Percentiles rank a stretch among this genome's conserved stretches.
phyloP scores from a whole-genome alignment of 2,329 filamentous ascomycete genomes.

The Metarhizium brunneum region DNA sequence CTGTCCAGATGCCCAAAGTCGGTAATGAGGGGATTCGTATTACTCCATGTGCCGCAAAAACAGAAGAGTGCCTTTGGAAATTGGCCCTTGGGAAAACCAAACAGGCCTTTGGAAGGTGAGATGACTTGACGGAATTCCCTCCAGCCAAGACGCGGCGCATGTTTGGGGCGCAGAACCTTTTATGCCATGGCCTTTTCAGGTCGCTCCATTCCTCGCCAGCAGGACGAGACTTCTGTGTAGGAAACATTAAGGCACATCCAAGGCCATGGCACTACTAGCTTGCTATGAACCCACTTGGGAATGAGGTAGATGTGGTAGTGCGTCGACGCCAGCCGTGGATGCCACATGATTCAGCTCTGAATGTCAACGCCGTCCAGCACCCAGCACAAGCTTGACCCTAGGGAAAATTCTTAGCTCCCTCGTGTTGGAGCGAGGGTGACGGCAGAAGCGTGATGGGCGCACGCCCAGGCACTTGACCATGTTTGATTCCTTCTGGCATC shows the following conservation, averaged over 20 bases:
- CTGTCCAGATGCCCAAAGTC: background rate
- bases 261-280: background rate
- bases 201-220: background rate
- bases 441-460: background rate
- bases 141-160: background rate
- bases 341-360: conserved; percentile 8
- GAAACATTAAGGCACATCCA: background rate
- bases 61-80: background rate
- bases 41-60: background rate
- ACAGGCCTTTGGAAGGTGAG: background rate
- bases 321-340: conserved; percentile 5
- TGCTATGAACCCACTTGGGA: conserved; percentile 4
- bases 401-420: conserved; percentile 4
- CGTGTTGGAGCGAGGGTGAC: conserved; percentile 1
- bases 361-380: conserved; percentile 3
- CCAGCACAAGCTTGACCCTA: conserved; percentile 1
- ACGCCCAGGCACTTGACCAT: background rate
- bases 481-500: background rate
- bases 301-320: conserved; percentile 1
- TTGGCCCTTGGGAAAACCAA: background rate
- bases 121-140: background rate
- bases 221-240: background rate
- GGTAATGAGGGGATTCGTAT: background rate
- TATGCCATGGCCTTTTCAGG: conserved; percentile 2
- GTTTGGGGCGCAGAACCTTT: conserved; percentile 5